A percentile compares a stretch with the other conserved stretches of the same genome.
Conservation (phyloP, 768 basidiomycete species). For the Podaxis sp. region DNA sequence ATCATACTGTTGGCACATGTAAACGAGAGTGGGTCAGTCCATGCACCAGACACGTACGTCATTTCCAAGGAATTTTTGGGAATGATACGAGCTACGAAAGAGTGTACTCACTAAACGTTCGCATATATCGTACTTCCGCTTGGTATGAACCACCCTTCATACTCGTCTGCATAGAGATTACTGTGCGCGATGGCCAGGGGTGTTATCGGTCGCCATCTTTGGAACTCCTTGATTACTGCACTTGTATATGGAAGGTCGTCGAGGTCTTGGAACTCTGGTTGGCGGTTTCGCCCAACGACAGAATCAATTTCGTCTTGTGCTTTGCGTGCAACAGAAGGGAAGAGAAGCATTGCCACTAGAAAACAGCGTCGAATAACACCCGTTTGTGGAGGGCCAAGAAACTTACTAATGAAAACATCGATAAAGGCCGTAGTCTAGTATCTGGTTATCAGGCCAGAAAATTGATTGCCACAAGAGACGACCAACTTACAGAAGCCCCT, state of each 20-base stretch:
- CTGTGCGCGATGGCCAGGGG: conserved; percentile 34
- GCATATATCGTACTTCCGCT: conserved; percentile 27
- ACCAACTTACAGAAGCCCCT: conserved; percentile 23
- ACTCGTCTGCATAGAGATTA: conserved; percentile 32
- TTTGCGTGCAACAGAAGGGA: conserved; percentile 24
- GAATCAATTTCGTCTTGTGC: conserved; percentile 33
- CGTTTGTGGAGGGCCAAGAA: not conserved
- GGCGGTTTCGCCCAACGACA: conserved; percentile 25
- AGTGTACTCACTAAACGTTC: conserved; percentile 23
- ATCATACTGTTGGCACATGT: conserved; percentile 18
- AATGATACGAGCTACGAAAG: not conserved
- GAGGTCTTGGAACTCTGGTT: conserved; percentile 27
- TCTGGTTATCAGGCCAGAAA: not conserved
- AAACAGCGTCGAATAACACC: not conserved
- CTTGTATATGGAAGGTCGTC: conserved; percentile 22
- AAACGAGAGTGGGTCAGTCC: not conserved
- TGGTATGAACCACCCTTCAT: conserved; percentile 36
- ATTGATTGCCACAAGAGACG: not conserved
- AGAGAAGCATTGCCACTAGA: conserved; percentile 29
- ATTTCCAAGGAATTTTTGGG: not conserved
- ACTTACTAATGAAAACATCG: conserved; percentile 10
- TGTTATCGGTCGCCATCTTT: conserved; percentile 25
- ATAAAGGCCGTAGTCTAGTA: not conserved
- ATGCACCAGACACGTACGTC: not conserved
- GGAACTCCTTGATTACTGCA: conserved; percentile 20